Evolutionary conservation across 305 asterid genomes (phyloP).

Genomic region (Stenogyne calaminthoides): DNA sequence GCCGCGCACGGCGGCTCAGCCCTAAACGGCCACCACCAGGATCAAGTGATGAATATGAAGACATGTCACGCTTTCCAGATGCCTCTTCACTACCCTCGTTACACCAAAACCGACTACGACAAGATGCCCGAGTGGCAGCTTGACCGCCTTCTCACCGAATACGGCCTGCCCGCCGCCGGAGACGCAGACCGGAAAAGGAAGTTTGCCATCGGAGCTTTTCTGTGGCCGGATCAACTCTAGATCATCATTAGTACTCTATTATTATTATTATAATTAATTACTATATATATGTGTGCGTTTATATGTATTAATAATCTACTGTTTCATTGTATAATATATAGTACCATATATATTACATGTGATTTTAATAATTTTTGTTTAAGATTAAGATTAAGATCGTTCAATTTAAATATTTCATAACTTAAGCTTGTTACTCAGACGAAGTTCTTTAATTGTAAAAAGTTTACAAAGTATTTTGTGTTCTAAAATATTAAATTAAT

Average conservation of each 20-base stretch:
- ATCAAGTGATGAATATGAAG: background rate
- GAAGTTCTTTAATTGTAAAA: too few relatives aligned
- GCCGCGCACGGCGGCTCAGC: slow-evolving; percentile 25
- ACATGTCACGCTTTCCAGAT: slow-evolving; percentile 35
- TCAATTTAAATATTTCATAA: too few relatives aligned
- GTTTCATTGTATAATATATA: too few relatives aligned
- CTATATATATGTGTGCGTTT: too few relatives aligned
- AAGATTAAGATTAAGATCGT: too few relatives aligned
- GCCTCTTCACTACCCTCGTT: slow-evolving; percentile 64
- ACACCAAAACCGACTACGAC: slow-evolving; percentile 53
- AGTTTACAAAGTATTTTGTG: too few relatives aligned
- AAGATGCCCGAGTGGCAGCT: slow-evolving; percentile 57
- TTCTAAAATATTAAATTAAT: too few relatives aligned
- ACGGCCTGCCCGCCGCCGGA: slow-evolving; percentile 50
- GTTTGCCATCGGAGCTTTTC: slow-evolving; percentile 64
- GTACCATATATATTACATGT: too few relatives aligned
- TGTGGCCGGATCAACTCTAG: slow-evolving; percentile 47
- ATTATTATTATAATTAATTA: too few relatives aligned
- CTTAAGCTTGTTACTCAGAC: too few relatives aligned
- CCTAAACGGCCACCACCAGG: slow-evolving; percentile 22
- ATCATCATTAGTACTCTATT: background rate
- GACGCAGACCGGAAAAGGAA: slow-evolving; percentile 45
- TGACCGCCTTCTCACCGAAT: slow-evolving; percentile 42
- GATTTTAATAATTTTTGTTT: too few relatives aligned
- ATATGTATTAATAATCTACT: too few relatives aligned